Evolutionary conservation across 2,329 filamentous ascomycete genomes (phyloP).

Genomic region (Ceratocystis huliohia): DNA sequence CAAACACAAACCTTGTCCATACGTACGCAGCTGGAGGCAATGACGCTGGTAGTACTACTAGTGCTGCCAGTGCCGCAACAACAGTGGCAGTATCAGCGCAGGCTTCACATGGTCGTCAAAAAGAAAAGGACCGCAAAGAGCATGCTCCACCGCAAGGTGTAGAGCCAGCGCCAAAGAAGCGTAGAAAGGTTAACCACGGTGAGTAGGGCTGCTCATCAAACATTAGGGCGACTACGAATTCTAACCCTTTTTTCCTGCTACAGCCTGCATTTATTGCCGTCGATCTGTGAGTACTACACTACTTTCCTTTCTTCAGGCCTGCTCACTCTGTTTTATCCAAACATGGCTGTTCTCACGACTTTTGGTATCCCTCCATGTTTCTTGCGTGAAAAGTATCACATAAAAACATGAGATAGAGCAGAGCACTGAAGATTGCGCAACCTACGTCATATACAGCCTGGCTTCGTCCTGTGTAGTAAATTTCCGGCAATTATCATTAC

Average conservation of each 20-base stretch:
- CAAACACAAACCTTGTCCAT: neutral
- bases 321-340: neutral
- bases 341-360: neutral
- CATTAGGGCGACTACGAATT: constrained; percentile 17
- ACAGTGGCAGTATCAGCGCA: neutral
- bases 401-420: neutral
- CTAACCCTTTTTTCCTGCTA: constrained; percentile 30
- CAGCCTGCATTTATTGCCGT: constrained; percentile 80
- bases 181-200: constrained; percentile 85
- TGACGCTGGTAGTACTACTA: neutral
- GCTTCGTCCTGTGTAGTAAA: neutral
- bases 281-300: constrained; percentile 59
- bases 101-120: neutral
- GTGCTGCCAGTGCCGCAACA: neutral
- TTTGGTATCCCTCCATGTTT: neutral
- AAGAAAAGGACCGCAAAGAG: constrained; percentile 12
- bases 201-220: constrained; percentile 29
- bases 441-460: neutral
- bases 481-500: neutral
- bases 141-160: constrained; percentile 7
- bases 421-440: neutral
- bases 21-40: neutral
- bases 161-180: constrained; percentile 50
- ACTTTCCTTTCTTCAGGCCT: neutral
- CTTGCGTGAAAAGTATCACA: neutral